Evolutionary conservation across 768 basidiomycete species (phyloP).

Genomic region (Mycena pura): DNA sequence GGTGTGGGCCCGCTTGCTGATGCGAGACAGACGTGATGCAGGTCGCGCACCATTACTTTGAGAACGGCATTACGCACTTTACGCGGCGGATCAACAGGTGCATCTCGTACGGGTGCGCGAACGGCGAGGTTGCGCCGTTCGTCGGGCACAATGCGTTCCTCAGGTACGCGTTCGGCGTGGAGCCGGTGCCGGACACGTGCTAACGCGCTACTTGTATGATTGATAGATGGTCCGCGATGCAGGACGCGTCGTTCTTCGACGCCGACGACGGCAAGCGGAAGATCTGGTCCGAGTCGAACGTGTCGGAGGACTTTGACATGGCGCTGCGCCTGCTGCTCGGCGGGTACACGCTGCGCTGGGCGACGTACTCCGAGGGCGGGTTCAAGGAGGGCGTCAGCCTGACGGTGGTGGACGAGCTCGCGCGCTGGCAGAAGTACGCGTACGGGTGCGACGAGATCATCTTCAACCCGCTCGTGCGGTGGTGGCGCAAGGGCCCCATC

Average conservation of each 20-base stretch:
- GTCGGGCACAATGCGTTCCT: conserved; percentile 90
- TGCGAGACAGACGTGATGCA: conserved; percentile 74
- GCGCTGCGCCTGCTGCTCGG: conserved; percentile 71
- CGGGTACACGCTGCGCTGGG: conserved; percentile 81
- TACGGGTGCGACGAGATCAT: conserved; percentile 78
- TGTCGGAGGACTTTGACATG: conserved; percentile 84
- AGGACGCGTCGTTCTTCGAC: conserved; percentile 82
- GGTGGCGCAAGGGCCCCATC: conserved; percentile 82
- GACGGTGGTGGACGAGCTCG: conserved; percentile 87
- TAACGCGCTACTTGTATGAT: too few species aligned
- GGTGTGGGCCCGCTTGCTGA: background rate
- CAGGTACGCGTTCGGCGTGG: too few species aligned
- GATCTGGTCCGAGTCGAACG: conserved; percentile 79
- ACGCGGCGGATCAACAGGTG: conserved; percentile 87
- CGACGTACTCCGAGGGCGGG: conserved; percentile 81
- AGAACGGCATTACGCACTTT: conserved; percentile 90
- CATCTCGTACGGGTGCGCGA: conserved; percentile 79
- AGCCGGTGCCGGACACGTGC: too few species aligned
- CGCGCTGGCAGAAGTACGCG: conserved; percentile 86
- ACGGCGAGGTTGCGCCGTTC: conserved; percentile 83
- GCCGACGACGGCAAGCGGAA: conserved; percentile 65
- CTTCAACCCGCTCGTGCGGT: conserved; percentile 81
- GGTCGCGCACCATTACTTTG: conserved; percentile 88
- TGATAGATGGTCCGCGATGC: conserved; percentile 86
- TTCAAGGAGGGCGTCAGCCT: conserved; percentile 92